Evolutionary conservation across 169 alveolate species (phyloP).

Genomic region (Eimeria zaria): DNA sequence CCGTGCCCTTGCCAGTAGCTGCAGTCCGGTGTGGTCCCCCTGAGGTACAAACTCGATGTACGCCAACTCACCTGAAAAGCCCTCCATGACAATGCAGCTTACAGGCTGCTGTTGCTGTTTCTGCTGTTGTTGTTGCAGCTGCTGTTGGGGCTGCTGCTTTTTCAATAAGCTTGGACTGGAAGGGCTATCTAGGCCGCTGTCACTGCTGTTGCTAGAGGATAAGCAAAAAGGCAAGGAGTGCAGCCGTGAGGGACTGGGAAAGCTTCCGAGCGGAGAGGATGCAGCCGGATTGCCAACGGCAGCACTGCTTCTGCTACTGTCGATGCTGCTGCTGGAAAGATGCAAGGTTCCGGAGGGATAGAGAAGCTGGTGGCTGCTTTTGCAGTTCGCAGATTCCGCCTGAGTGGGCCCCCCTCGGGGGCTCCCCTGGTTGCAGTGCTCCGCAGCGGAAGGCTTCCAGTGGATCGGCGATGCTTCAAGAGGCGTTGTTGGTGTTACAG

Average conservation of each 20-base stretch:
- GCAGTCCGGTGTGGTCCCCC: conserved; percentile 29
- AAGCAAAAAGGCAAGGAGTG: neutral
- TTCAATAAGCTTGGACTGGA: neutral
- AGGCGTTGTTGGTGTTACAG: neutral
- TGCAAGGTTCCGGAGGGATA: neutral
- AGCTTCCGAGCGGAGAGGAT: neutral
- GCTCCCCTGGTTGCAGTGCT: neutral
- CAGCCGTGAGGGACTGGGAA: conserved; percentile 5
- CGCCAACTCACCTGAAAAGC: conserved; percentile 59
- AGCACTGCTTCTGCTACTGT: neutral
- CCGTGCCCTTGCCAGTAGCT: conserved; percentile 63
- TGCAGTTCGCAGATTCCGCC: neutral
- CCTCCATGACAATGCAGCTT: conserved; percentile 66
- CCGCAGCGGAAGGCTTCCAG: neutral
- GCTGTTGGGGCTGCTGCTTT: neutral
- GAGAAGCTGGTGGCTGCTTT: neutral
- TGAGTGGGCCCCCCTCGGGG: neutral
- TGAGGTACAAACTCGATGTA: conserved; percentile 45
- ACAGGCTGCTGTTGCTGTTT: conserved; percentile 46
- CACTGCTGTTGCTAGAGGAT: conserved; percentile 27
- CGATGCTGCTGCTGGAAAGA: neutral
- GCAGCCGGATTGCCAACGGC: neutral
- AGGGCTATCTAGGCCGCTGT: neutral
- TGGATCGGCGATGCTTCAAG: neutral
- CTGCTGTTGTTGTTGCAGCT: neutral